phyloP scores from a whole-genome alignment of 192 early-diverging fungal genomes.

The Mortierella claussenii region DNA sequence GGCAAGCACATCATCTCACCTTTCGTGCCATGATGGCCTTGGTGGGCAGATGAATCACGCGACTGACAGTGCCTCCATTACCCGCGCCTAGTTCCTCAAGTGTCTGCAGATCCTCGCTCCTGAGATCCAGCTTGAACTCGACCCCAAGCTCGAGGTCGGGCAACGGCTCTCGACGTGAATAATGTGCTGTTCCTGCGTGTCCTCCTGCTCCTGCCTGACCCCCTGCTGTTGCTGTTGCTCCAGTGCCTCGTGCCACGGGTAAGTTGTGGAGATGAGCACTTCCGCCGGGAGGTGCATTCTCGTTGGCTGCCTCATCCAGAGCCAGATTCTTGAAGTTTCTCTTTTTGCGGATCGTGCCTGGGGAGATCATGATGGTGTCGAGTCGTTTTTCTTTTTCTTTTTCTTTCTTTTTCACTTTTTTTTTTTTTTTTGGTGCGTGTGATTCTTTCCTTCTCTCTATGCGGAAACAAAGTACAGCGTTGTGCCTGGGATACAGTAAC shows the following conservation, averaged over 20 bases:
- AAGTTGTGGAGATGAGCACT: constrained; percentile 46
- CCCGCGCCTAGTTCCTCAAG: constrained; percentile 91
- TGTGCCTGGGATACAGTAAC: too few relatives aligned
- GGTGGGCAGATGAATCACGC: constrained; percentile 89
- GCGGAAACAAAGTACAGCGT: too few relatives aligned
- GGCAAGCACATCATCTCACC: constrained; percentile 56
- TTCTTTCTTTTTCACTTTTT: neutral
- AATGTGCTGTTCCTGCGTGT: too few relatives aligned
- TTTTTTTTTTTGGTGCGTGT: neutral
- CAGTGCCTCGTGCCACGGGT: constrained; percentile 20
- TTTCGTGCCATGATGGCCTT: constrained; percentile 94
- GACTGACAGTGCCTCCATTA: constrained; percentile 89
- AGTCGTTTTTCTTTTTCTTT: neutral
- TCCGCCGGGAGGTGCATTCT: constrained; percentile 40
- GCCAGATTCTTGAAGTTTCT: constrained; percentile 64
- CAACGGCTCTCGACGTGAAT: constrained; percentile 50
- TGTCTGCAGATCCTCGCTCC: constrained; percentile 82
- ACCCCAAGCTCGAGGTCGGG: constrained; percentile 74
- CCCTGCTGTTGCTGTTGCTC: constrained; percentile 4
- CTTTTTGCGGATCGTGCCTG: constrained; percentile 59
- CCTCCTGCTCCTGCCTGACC: too few relatives aligned
- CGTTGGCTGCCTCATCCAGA: constrained; percentile 59
- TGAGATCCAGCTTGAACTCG: constrained; percentile 78
- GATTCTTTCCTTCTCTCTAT: neutral
- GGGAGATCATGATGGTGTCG: constrained; percentile 19